These are phyloP conservation scores for Solanum hybrid DNA, from an alignment of 305 asterid genomes.

Conservation along the genomic window DNA sequence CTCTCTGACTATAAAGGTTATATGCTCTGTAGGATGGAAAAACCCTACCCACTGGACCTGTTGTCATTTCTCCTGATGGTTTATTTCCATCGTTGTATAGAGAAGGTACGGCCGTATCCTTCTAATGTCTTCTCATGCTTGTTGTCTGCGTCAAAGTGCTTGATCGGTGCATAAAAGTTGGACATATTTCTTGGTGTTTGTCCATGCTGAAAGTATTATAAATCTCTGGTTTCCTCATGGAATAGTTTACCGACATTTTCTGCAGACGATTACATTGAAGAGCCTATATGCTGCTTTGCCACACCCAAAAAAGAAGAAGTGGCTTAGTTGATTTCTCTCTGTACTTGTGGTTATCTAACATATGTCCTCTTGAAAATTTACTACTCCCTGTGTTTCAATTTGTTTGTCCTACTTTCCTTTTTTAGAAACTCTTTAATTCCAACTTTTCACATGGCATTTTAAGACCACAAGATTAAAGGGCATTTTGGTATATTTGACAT, in stretches of 20 bases:
- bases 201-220: not conserved
- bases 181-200: not conserved
- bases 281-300: not conserved
- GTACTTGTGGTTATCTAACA: not conserved
- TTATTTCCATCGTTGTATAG: constrained; percentile 83
- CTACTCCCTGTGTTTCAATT: not conserved
- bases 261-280: not conserved
- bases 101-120: constrained; percentile 48
- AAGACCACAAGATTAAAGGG: not conserved
- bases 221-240: not conserved
- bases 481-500: not conserved
- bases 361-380: not conserved
- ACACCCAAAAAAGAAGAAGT: not conserved
- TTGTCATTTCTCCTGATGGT: constrained; percentile 97
- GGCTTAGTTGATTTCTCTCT: not conserved
- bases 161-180: not conserved
- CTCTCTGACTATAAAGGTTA: not conserved
- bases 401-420: not conserved
- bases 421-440: not conserved
- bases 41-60: constrained; percentile 91
- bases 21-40: constrained; percentile 75
- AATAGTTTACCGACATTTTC: not conserved
- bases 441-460: not conserved
- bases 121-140: not conserved
- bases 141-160: not conserved